These are phyloP conservation scores for Beta corolliflora DNA, from an alignment of 179 eudicot species.

Conservation along the genomic window DNA sequence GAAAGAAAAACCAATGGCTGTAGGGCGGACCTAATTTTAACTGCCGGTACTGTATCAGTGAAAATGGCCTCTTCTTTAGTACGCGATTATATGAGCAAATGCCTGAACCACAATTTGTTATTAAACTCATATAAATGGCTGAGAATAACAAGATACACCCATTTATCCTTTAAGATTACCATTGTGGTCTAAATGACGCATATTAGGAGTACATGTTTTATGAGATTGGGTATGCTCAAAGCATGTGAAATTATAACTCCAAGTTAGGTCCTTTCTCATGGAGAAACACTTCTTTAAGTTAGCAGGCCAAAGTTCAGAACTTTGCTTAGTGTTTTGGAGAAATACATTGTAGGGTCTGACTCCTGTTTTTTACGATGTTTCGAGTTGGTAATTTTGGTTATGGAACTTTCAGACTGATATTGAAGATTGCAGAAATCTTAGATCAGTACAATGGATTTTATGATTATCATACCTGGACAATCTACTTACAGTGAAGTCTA, in stretches of 20 bases:
- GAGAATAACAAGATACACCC: no score
- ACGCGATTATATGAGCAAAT: no score
- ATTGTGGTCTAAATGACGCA: no score
- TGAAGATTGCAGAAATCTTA: neutral
- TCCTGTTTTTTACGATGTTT: neutral
- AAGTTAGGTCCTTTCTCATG: neutral
- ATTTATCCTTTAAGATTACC: no score
- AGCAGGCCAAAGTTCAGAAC: neutral
- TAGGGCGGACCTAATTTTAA: no score
- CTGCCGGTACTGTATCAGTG: no score
- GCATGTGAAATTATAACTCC: conserved; percentile 1
- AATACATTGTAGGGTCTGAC: neutral
- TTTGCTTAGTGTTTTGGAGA: neutral
- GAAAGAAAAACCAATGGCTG: no score
- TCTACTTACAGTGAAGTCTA: no score
- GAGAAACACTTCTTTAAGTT: neutral
- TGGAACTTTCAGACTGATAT: no score
- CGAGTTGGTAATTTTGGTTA: neutral
- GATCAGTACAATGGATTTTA: neutral
- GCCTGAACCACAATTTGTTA: no score
- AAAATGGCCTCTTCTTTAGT: no score
- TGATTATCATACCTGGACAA: neutral
- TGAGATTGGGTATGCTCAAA: neutral
- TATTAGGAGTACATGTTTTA: neutral
- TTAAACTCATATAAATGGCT: no score